phyloP scores from a whole-genome alignment of 345 rosid species.

The Brassica cretica region DNA sequence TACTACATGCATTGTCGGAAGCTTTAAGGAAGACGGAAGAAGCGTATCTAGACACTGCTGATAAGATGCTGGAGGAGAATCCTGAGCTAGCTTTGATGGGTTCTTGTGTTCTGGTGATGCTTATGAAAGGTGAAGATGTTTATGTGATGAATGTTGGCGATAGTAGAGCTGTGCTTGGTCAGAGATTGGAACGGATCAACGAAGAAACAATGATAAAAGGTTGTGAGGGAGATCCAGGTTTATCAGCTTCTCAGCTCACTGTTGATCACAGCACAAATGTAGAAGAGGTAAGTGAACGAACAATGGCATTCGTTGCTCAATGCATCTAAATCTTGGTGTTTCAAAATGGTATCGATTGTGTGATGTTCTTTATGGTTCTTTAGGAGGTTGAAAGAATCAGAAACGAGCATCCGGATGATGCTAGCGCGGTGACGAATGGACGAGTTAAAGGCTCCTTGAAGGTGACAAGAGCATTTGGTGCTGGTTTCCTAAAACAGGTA shows the following conservation, averaged over 20 bases:
- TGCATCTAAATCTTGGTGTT: conserved; percentile 11
- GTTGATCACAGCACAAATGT: conserved; percentile 85
- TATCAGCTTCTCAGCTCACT: conserved; percentile 67
- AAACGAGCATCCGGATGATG: conserved; percentile 82
- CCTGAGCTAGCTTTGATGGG: conserved; percentile 6
- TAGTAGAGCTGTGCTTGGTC: conserved; percentile 87
- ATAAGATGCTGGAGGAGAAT: conserved; percentile 1
- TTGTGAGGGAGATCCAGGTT: conserved; percentile 41
- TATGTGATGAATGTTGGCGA: conserved; percentile 37
- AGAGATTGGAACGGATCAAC: conserved; percentile 79
- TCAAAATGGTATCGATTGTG: background rate
- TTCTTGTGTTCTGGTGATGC: conserved; percentile 5
- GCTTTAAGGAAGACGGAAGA: conserved; percentile 7
- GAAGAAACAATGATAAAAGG: conserved; percentile 71
- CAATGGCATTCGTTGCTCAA: background rate
- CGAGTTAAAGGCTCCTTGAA: conserved; percentile 93
- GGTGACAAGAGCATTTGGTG: conserved; percentile 97
- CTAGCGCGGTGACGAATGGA: conserved; percentile 61
- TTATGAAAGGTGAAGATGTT: background rate
- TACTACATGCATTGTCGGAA: background rate
- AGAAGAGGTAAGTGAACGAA: conserved; percentile 57
- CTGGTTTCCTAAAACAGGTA: conserved; percentile 92
- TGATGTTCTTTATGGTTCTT: conserved; percentile 30
- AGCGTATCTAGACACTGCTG: background rate
- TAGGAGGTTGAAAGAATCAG: conserved; percentile 89